phyloP scores from a whole-genome alignment of 1,284 basidiomycete species.

The Ustilago trichophora region DNA sequence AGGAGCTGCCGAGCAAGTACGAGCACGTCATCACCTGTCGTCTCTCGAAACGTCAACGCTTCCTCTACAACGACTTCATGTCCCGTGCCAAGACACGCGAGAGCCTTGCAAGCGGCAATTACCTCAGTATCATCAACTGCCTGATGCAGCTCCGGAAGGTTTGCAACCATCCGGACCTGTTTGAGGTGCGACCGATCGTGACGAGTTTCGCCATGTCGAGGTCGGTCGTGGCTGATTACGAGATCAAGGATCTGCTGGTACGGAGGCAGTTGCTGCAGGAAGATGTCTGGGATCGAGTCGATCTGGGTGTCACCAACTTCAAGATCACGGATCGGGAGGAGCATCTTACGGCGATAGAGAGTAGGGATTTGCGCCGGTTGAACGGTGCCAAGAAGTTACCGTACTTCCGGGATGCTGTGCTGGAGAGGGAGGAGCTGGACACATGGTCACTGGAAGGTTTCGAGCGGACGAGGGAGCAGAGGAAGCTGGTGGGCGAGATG shows the following conservation, averaged over 20 bases:
- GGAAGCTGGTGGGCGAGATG: slow-evolving; percentile 72
- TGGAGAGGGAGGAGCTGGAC: slow-evolving; percentile 73
- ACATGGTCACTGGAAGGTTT: slow-evolving; percentile 80
- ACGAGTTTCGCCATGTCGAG: slow-evolving; percentile 88
- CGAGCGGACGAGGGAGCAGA: slow-evolving; percentile 72
- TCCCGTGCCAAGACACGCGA: slow-evolving; percentile 85
- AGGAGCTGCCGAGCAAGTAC: slow-evolving; percentile 91
- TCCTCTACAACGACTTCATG: slow-evolving; percentile 99
- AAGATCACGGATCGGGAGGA: slow-evolving; percentile 71
- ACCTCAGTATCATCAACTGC: slow-evolving; percentile 85
- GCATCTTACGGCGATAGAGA: slow-evolving; percentile 69
- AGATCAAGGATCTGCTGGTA: slow-evolving; percentile 87
- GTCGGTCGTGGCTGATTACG: slow-evolving; percentile 82
- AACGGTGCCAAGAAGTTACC: slow-evolving; percentile 79
- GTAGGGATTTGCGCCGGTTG: slow-evolving; percentile 74
- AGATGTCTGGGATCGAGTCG: slow-evolving; percentile 70
- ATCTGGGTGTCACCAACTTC: slow-evolving; percentile 76
- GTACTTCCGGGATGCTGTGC: slow-evolving; percentile 49
- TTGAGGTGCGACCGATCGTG: slow-evolving; percentile 91
- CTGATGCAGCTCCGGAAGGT: slow-evolving; percentile 83
- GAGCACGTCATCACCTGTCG: slow-evolving; percentile 92
- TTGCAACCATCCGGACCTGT: slow-evolving; percentile 94
- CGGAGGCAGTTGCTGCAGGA: slow-evolving; percentile 74
- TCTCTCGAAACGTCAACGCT: slow-evolving; percentile 92
- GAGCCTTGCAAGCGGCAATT: slow-evolving; percentile 85